Evolutionary conservation across 2,329 filamentous ascomycete species (phyloP).

Genomic region (Fusarium pseudoanthophilum): DNA sequence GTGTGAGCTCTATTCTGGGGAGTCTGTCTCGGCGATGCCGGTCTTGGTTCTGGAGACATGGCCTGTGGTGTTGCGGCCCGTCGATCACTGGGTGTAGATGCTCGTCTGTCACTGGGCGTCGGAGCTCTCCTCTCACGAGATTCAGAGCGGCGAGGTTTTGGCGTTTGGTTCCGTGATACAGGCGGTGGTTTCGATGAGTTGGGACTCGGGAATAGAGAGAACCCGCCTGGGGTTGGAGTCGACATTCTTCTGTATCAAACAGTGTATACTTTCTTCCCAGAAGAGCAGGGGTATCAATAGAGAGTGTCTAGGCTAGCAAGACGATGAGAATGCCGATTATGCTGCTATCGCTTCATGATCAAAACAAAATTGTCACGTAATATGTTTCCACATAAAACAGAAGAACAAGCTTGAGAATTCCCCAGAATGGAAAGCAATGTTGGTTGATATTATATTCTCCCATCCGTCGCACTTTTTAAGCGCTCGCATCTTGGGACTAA

Average conservation of each 20-base stretch:
- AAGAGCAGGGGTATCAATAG: slow-evolving; percentile 40
- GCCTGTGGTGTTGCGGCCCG: slow-evolving; percentile 42
- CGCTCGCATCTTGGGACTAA: slow-evolving; percentile 32
- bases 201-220: slow-evolving; percentile 68
- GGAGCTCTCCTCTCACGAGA: slow-evolving; percentile 51
- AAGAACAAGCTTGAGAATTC: neutral
- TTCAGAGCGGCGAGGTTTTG: slow-evolving; percentile 52
- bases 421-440: slow-evolving; percentile 5
- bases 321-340: neutral
- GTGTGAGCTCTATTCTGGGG: slow-evolving; percentile 49
- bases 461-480: slow-evolving; percentile 21
- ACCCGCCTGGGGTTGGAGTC: slow-evolving; percentile 58
- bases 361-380: neutral
- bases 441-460: slow-evolving; percentile 32
- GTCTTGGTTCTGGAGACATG: slow-evolving; percentile 38
- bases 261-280: slow-evolving; percentile 41
- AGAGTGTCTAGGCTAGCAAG: slow-evolving; percentile 5
- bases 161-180: slow-evolving; percentile 52
- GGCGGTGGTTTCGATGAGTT: slow-evolving; percentile 50
- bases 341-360: slow-evolving; percentile 46
- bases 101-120: slow-evolving; percentile 43
- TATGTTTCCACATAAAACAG: neutral
- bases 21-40: slow-evolving; percentile 42
- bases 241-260: slow-evolving; percentile 51
- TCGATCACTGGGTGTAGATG: slow-evolving; percentile 48